Conservation (phyloP, 495 filamentous ascomycete genomes). For the Aspergillus biplanus region DNA sequence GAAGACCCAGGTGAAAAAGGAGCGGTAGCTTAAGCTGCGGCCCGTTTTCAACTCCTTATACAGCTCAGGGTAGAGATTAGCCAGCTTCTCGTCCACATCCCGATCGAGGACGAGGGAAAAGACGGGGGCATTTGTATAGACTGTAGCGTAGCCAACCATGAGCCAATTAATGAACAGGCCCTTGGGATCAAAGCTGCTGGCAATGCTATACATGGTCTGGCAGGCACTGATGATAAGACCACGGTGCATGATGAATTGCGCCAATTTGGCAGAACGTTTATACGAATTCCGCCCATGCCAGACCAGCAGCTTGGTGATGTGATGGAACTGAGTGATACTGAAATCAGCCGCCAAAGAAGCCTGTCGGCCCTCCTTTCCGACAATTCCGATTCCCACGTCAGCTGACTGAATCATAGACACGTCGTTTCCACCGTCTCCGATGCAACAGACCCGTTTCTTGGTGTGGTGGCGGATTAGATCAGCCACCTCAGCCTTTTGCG, state of each 20-base stretch:
- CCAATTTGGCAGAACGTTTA: constrained; percentile 92
- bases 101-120: constrained; percentile 95
- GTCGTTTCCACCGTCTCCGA: constrained; percentile 97
- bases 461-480: constrained; percentile 89
- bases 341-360: constrained; percentile 95
- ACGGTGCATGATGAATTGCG: constrained; percentile 97
- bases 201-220: constrained; percentile 97
- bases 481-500: constrained; percentile 94
- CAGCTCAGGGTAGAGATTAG: constrained; percentile 94
- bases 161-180: constrained; percentile 97
- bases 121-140: constrained; percentile 94
- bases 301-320: constrained; percentile 94
- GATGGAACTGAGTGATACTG: constrained; percentile 90
- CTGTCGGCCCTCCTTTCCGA: constrained; percentile 96
- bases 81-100: constrained; percentile 90
- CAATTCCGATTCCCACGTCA: constrained; percentile 96
- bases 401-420: constrained; percentile 99
- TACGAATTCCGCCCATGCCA: constrained; percentile 99
- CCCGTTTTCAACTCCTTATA: constrained; percentile 94
- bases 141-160: constrained; percentile 92
- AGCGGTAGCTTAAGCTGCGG: constrained; percentile 82
- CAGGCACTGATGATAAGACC: constrained; percentile 93
- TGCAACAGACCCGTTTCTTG: constrained; percentile 91
- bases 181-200: constrained; percentile 85
- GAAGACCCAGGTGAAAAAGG: constrained; percentile 97